These are phyloP conservation scores for Mycena rosella DNA, from an alignment of 768 basidiomycete genomes.

Conservation along the genomic window DNA sequence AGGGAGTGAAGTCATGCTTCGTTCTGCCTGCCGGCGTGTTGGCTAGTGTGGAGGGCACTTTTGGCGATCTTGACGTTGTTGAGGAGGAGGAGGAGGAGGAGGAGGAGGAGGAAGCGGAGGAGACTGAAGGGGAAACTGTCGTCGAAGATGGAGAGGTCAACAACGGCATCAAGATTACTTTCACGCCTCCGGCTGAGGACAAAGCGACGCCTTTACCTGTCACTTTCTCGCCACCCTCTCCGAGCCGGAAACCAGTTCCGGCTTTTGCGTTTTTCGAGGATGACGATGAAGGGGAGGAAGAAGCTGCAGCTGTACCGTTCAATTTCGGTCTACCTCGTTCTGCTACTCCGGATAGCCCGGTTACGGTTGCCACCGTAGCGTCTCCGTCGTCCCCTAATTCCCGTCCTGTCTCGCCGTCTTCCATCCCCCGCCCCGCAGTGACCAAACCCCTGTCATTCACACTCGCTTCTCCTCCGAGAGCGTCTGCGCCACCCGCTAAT, in stretches of 20 bases:
- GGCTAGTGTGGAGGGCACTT: conserved; percentile 50
- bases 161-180: conserved; percentile 77
- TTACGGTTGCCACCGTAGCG: conserved; percentile 2
- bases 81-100: conserved; percentile 63
- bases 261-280: conserved; percentile 35
- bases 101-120: conserved; percentile 55
- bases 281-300: conserved; percentile 46
- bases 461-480: conserved; percentile 42
- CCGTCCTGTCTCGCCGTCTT: conserved; percentile 56
- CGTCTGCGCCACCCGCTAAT: conserved; percentile 37
- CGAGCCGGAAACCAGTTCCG: conserved; percentile 27
- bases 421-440: conserved; percentile 60
- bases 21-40: conserved; percentile 58
- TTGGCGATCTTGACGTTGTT: conserved; percentile 47
- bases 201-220: conserved; percentile 35
- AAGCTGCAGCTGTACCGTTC: conserved; percentile 46
- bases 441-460: conserved; percentile 52
- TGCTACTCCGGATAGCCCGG: conserved; percentile 29
- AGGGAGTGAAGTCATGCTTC: conserved; percentile 61
- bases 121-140: conserved; percentile 49
- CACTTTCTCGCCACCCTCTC: conserved; percentile 23
- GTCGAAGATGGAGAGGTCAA: conserved; percentile 60
- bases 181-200: conserved; percentile 68
- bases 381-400: conserved; percentile 38
- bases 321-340: conserved; percentile 49